A percentile compares a stretch with the other conserved stretches of the same genome.
Conservation (phyloP, 1,284 basidiomycete genomes). For the Coniferiporia weirii region DNA sequence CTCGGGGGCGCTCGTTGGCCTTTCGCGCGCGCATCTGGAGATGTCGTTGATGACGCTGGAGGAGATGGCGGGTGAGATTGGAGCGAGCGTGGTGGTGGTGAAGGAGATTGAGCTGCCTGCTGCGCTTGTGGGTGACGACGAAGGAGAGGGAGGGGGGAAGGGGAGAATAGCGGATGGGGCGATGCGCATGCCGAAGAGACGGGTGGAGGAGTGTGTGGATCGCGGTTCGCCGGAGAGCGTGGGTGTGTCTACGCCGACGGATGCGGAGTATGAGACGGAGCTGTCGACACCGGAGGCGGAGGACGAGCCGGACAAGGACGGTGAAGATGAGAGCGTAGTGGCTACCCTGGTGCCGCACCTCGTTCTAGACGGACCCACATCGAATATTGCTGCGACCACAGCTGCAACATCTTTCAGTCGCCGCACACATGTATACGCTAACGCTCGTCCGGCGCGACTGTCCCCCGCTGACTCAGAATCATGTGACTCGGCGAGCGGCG, state of each 20-base stretch:
- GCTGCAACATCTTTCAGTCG: no score
- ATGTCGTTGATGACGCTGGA: slow-evolving; percentile 78
- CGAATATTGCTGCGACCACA: no score
- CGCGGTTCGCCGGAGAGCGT: no score
- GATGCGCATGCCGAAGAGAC: slow-evolving; percentile 17
- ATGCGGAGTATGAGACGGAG: slow-evolving; percentile 37
- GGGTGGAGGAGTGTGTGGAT: slow-evolving; percentile 16
- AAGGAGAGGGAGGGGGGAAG: neutral
- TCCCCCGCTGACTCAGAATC: slow-evolving; percentile 18
- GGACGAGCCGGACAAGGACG: neutral
- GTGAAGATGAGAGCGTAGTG: slow-evolving; percentile 24
- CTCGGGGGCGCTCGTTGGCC: slow-evolving; percentile 79
- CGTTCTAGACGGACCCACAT: no score
- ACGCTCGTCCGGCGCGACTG: slow-evolving; percentile 15
- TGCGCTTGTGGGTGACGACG: neutral
- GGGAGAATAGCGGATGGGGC: slow-evolving; percentile 4
- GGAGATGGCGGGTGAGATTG: slow-evolving; percentile 89
- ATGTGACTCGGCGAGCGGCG: neutral
- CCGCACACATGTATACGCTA: no score
- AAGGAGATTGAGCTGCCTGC: slow-evolving; percentile 77
- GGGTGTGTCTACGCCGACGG: slow-evolving; percentile 32
- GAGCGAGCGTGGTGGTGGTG: slow-evolving; percentile 82
- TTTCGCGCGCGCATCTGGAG: slow-evolving; percentile 71
- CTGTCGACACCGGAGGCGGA: slow-evolving; percentile 3
- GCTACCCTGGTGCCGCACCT: no score